Percentiles rank a stretch among this genome's conserved stretches.
phyloP scores from a whole-genome alignment of 768 basidiomycete genomes.

The Glaciozyma martinii region DNA sequence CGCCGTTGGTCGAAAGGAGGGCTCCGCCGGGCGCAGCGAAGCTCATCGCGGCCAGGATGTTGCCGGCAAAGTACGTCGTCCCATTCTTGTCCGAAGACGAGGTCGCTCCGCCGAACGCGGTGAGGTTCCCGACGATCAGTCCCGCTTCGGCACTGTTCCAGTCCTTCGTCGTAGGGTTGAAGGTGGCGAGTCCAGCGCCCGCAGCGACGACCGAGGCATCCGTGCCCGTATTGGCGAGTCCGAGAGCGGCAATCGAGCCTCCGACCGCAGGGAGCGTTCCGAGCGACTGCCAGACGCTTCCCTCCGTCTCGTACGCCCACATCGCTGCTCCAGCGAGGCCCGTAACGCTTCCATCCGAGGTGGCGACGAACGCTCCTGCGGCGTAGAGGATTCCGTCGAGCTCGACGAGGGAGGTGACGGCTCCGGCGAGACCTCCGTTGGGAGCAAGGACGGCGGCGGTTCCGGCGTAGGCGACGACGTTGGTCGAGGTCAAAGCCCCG shows the following conservation, averaged over 20 bases:
- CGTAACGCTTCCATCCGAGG: conserved; percentile 60
- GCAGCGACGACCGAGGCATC: conserved; percentile 17
- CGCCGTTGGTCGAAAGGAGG: conserved; percentile 34
- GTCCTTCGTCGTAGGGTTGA: neutral
- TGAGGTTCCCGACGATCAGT: conserved; percentile 37
- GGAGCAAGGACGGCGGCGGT: conserved; percentile 50
- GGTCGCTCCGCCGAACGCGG: conserved; percentile 16
- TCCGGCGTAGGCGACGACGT: conserved; percentile 63
- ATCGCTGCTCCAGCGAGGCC: conserved; percentile 44
- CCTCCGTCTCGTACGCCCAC: conserved; percentile 17
- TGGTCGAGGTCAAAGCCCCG: conserved; percentile 50
- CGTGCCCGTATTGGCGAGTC: conserved; percentile 7
- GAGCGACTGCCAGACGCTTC: conserved; percentile 24
- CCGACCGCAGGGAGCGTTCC: neutral
- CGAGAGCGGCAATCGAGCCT: conserved; percentile 7
- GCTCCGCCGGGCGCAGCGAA: conserved; percentile 46
- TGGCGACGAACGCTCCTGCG: conserved; percentile 79
- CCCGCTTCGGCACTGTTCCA: conserved; percentile 24
- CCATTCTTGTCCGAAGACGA: conserved; percentile 8
- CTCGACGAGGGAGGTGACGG: conserved; percentile 56
- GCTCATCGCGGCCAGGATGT: conserved; percentile 54
- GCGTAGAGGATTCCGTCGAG: conserved; percentile 56
- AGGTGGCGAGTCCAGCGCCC: conserved; percentile 29
- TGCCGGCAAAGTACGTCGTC: conserved; percentile 48
- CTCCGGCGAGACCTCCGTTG: conserved; percentile 67